These are phyloP conservation scores for Schwanniomyces sp. DNA, from an alignment of 805 yeast species.

Conservation along the genomic window DNA sequence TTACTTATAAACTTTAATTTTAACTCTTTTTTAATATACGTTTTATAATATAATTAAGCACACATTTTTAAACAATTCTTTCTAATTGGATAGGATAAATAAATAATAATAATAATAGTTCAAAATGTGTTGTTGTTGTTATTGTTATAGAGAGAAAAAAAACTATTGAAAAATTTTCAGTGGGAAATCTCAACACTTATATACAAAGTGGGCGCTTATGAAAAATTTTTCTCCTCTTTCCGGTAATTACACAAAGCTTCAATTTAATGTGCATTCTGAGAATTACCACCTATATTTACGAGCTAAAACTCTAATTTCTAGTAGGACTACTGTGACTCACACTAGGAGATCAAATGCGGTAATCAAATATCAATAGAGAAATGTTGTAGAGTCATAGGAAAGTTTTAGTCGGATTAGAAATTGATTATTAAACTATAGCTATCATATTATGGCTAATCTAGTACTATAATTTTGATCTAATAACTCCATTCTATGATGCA, in stretches of 20 bases:
- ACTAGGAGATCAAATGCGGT: not conserved
- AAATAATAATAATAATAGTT: slow-evolving; percentile 5
- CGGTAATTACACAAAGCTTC: not conserved
- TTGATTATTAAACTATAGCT: not conserved
- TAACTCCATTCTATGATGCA: not conserved
- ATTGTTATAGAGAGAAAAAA: slow-evolving; percentile 8
- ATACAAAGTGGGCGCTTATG: not conserved
- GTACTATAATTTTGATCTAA: not conserved
- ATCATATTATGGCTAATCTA: not conserved
- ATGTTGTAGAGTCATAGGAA: not conserved
- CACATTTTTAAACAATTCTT: slow-evolving; percentile 25
- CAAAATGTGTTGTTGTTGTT: slow-evolving; percentile 9
- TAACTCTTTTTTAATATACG: slow-evolving; percentile 7
- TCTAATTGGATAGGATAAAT: slow-evolving; percentile 6
- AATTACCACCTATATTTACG: not conserved
- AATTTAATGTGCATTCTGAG: not conserved
- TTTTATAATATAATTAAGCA: slow-evolving; percentile 28
- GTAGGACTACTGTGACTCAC: not conserved
- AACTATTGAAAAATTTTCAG: slow-evolving; percentile 5
- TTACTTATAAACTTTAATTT: slow-evolving; percentile 9
- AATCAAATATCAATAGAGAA: not conserved
- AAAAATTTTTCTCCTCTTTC: slow-evolving; percentile 3
- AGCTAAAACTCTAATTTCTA: not conserved
- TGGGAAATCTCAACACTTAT: not conserved
- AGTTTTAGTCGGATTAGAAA: not conserved